Percentiles rank a stretch among this genome's conserved stretches.
Conservation (phyloP, 371 early-diverging fungal species). For the Nematocida sp. region DNA sequence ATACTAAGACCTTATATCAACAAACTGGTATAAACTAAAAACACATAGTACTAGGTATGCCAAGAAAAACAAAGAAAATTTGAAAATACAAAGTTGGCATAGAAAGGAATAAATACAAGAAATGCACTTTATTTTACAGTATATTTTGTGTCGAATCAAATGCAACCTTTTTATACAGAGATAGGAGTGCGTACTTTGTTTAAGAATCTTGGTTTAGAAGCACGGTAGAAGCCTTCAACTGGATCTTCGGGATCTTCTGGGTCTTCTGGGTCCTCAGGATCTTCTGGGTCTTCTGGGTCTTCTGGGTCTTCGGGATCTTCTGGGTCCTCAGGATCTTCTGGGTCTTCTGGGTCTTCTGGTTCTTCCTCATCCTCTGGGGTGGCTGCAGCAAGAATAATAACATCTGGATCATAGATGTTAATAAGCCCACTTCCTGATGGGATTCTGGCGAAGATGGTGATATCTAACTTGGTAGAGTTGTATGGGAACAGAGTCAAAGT, state of each 20-base stretch:
- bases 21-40: too few relatives aligned
- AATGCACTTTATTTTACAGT: constrained; percentile 31
- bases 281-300: constrained; percentile 18
- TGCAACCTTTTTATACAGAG: constrained; percentile 8
- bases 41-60: too few relatives aligned
- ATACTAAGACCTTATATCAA: too few relatives aligned
- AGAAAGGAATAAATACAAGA: neutral
- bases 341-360: constrained; percentile 2
- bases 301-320: constrained; percentile 8
- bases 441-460: constrained; percentile 8
- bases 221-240: too few relatives aligned
- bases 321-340: constrained; percentile 13
- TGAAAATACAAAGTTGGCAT: too few relatives aligned
- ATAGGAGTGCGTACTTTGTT: neutral
- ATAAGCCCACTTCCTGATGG: constrained; percentile 29
- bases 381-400: constrained; percentile 9
- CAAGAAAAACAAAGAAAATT: too few relatives aligned
- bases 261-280: neutral
- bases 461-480: constrained; percentile 7
- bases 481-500: constrained; percentile 2
- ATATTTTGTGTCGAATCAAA: neutral
- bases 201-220: too few relatives aligned
- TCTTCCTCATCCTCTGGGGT: constrained; percentile 3
- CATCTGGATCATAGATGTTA: constrained; percentile 32
- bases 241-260: too few relatives aligned